Base-by-base conservation (phyloP, 306 rosid genomes). In the Prunus davidiana region DNA sequence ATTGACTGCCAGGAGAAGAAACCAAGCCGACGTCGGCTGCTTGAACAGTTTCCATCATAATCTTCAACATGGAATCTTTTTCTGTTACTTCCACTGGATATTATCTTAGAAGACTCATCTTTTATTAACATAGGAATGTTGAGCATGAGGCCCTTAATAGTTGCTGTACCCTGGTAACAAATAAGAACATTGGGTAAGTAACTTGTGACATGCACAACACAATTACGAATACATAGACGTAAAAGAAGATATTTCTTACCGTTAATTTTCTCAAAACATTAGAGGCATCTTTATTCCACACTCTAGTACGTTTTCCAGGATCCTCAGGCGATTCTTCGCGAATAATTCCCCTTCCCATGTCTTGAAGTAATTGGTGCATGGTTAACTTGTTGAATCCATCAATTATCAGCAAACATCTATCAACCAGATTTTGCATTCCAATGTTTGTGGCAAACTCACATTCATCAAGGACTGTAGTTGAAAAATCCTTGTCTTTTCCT, bases 351-450 rank as follows among this genome's bases (percentile, higher is more conserved):
- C 0, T 24, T 64, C 24, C 46, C 69, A 64, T 64, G n/a, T 16
- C 46, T 64, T 45, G 5, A 15, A 64, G 24, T 32, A 64, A 64
- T 2, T 15, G 47, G 30, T 64, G 69, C 69, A 64, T 64, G 69
- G 2, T 5, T 45, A 64, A 30, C 47, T 18, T 63, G 19, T 32
- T 28, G 1, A 12, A 0, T 7, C 3, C 6, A 2, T 0, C 1
- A 15, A 64, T 2, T 30, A 2, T 5, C 5, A 64, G 46, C 16
- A 64, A 24, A 15, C 69, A 64, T 64, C 22, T 64, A 1, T 64
- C 69, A 64, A 64, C 69, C 0, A 64, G 47, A 64, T 64, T 64
- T 64, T 64, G 47, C 16, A 64, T 64, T 32, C 69, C 46, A 64
- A 64, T 5, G 8, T 12, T 32, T 8, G 46, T 64, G 12, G 0